phyloP scores from a whole-genome alignment of 805 yeast genomes.

The Wickerhamia fluorescens region DNA sequence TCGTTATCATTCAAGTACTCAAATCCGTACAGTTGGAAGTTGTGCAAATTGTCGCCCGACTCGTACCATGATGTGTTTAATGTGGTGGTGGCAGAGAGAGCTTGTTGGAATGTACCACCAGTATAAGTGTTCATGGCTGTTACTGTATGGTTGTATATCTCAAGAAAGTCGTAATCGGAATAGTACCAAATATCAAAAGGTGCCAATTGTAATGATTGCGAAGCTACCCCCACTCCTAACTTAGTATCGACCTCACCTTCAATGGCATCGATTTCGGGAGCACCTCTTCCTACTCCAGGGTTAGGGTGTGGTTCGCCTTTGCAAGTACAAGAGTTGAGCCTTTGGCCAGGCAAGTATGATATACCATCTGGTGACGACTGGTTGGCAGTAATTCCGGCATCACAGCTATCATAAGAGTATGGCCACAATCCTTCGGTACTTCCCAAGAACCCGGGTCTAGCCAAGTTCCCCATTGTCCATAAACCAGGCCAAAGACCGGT shows the following conservation, averaged over 20 bases:
- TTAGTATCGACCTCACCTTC: constrained; percentile 67
- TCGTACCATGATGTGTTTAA: constrained; percentile 82
- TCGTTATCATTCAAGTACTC: constrained; percentile 68
- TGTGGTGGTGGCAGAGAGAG: constrained; percentile 75
- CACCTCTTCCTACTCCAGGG: constrained; percentile 83
- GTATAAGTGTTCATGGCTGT: constrained; percentile 81
- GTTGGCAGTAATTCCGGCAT: constrained; percentile 91
- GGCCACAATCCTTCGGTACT: constrained; percentile 96
- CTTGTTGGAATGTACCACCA: constrained; percentile 94
- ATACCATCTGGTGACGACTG: constrained; percentile 89
- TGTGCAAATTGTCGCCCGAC: constrained; percentile 41
- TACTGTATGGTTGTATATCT: constrained; percentile 57
- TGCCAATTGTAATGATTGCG: constrained; percentile 89
- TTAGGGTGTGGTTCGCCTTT: constrained; percentile 82
- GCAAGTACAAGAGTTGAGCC: constrained; percentile 72
- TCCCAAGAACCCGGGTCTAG: constrained; percentile 83
- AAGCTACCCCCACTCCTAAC: constrained; percentile 56
- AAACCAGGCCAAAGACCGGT: constrained; percentile 95
- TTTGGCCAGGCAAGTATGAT: constrained; percentile 80
- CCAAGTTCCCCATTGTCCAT: constrained; percentile 92
- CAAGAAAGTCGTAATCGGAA: constrained; percentile 80
- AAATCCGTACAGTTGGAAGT: constrained; percentile 68
- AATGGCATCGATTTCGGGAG: constrained; percentile 88
- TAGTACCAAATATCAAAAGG: constrained; percentile 93
- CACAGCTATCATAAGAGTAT: constrained; percentile 78